A percentile compares a stretch with the other conserved stretches of the same genome.
phyloP scores from a whole-genome alignment of 31 red algal species.

The Porphyra umbilicalis region DNA sequence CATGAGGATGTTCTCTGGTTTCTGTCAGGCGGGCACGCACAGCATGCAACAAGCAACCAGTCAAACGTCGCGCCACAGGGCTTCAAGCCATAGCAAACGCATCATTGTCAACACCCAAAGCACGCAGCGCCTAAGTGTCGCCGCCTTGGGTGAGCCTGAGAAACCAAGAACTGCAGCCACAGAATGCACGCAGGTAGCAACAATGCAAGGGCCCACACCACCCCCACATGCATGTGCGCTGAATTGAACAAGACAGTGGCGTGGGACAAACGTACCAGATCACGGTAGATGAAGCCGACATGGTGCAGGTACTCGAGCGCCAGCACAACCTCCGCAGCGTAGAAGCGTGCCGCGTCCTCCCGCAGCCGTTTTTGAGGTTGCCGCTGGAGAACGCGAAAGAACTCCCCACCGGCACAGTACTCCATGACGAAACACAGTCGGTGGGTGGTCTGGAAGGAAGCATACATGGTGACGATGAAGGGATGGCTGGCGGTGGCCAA shows the following conservation, averaged over 20 bases:
- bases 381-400: constrained; percentile 81
- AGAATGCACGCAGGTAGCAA: too few species aligned
- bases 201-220: too few species aligned
- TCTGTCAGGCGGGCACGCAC: constrained; percentile 14
- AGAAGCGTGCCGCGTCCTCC: constrained; percentile 79
- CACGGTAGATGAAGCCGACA: constrained; percentile 88
- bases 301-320: constrained; percentile 93
- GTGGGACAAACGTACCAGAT: constrained; percentile 12
- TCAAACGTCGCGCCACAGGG: not conserved
- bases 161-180: too few species aligned
- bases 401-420: constrained; percentile 85
- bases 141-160: too few species aligned
- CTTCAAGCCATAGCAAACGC: too few species aligned
- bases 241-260: not conserved
- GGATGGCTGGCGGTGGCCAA: constrained; percentile 85
- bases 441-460: constrained; percentile 78
- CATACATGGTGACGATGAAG: constrained; percentile 94
- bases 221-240: not conserved
- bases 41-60: too few species aligned
- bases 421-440: constrained; percentile 94
- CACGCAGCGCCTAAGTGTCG: too few species aligned
- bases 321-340: constrained; percentile 85
- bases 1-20: constrained; percentile 99
- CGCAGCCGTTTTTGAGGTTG: constrained; percentile 74
- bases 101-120: not conserved